Conservation (phyloP, 768 basidiomycete genomes). For the Xanthoconium purpureum region DNA sequence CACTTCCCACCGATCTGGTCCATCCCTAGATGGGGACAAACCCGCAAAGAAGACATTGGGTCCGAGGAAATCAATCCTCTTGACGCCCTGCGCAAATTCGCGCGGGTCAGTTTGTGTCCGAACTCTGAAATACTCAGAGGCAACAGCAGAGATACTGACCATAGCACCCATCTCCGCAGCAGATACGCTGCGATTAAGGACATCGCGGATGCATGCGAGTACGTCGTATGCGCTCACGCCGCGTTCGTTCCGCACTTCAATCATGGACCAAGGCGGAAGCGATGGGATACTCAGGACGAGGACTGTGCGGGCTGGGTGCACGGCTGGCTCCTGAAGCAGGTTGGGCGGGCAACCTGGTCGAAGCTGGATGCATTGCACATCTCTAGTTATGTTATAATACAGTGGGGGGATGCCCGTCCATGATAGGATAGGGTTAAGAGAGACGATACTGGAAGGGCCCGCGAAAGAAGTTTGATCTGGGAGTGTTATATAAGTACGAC, state of each 20-base stretch:
- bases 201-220: conserved; percentile 26
- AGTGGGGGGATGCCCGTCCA: conserved; percentile 15
- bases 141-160: conserved; percentile 21
- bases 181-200: conserved; percentile 26
- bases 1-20: conserved; percentile 31
- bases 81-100: conserved; percentile 39
- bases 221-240: conserved; percentile 31
- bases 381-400: conserved; percentile 26
- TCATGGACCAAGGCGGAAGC: conserved; percentile 27
- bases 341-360: conserved; percentile 13
- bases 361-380: conserved; percentile 24
- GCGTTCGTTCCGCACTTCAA: conserved; percentile 29
- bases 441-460: conserved; percentile 15
- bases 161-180: conserved; percentile 24
- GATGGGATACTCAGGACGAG: conserved; percentile 21
- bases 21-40: conserved; percentile 24
- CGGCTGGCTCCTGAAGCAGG: conserved; percentile 20
- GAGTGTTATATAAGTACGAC: neutral
- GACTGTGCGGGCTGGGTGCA: conserved; percentile 16
- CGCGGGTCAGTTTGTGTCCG: conserved; percentile 29
- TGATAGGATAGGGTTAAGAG: conserved; percentile 28
- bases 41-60: conserved; percentile 31
- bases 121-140: conserved; percentile 30
- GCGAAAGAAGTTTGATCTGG: conserved; percentile 15
- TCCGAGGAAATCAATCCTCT: conserved; percentile 39